Base-by-base conservation (phyloP, 2,329 filamentous ascomycete genomes). In the Truncatella angustata region DNA sequence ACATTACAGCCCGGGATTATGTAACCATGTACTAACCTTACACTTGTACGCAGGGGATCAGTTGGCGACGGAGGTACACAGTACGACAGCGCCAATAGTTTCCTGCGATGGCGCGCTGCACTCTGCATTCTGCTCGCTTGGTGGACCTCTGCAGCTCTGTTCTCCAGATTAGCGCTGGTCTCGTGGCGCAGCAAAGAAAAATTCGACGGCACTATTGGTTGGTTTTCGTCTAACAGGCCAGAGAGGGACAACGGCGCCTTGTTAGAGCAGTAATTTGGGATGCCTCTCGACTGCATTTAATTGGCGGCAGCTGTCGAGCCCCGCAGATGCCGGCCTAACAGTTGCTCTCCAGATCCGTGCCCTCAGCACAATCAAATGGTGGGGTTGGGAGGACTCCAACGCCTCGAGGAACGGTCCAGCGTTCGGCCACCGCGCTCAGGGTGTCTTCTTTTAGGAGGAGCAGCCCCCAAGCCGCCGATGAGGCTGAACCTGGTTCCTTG, bases 401-500 rank as follows among this genome's bases (percentile, higher is more conserved):
- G 46, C 43, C 16, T 45, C 44, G 35, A 30, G 44, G 44, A 11
- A 26, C 28, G 18, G 10, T 47, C 23, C 18, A 24, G 11, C 24
- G 11, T 21, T 34, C 30, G 10, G n/a, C 26, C 44, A 10, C n/a
- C n/a, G 26, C 30, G 18, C 28, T 47, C 18, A 20, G 32, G 46
- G 20, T 30, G 26, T 6, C 14, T 26, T 37, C 39, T 32, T 35
- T 20, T n/a, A 34, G 9, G 9, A 18, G 20, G n/a, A 18, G 18
- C 14, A 30, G 18, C 32, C 46, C 12, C 21, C 12, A 26, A 44
- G 23, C 40, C 10, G 35, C 20, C 35, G 12, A 51, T 51, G 49
- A 51, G 49, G 49, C 49, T 51, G 49, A 51, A 51, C 49, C 14
- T 36, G 36, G n/a, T 45, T 44, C 18, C 30, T 45, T 44, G 49